Evolutionary conservation across 495 filamentous ascomycete genomes (phyloP).

Genomic region (Aspergillus indologenus): DNA sequence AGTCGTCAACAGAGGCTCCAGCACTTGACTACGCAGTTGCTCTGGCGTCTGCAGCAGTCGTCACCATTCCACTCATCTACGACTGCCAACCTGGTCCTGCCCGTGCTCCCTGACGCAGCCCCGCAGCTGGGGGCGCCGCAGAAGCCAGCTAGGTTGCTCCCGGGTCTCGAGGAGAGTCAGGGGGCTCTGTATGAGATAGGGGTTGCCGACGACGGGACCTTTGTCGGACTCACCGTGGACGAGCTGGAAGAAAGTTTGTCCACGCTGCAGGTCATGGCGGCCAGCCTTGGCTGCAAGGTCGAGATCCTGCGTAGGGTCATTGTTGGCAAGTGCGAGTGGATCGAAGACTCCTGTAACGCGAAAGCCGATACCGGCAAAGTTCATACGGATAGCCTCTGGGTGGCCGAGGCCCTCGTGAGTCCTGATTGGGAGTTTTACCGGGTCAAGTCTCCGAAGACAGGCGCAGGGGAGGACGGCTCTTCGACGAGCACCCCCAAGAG

Average conservation of each 20-base stretch:
- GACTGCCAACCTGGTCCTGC: slow-evolving; percentile 66
- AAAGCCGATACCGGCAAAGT: slow-evolving; percentile 25
- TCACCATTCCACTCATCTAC: slow-evolving; percentile 82
- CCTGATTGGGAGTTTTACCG: slow-evolving; percentile 53
- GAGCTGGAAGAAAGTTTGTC: slow-evolving; percentile 87
- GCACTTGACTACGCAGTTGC: slow-evolving; percentile 87
- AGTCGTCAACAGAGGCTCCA: slow-evolving; percentile 80
- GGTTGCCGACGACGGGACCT: slow-evolving; percentile 88
- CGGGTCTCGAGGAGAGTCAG: slow-evolving; percentile 86
- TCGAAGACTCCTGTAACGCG: slow-evolving; percentile 35
- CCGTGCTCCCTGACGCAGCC: slow-evolving; percentile 64
- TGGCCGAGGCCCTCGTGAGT: slow-evolving; percentile 79
- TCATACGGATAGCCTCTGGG: slow-evolving; percentile 66
- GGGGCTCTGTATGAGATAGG: slow-evolving; percentile 97
- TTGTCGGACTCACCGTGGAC: slow-evolving; percentile 85
- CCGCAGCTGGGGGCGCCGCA: slow-evolving; percentile 50
- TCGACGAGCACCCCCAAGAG: background rate
- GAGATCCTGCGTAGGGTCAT: slow-evolving; percentile 77
- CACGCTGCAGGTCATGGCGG: slow-evolving; percentile 83
- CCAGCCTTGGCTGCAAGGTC: slow-evolving; percentile 85
- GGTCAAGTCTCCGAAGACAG: slow-evolving; percentile 7
- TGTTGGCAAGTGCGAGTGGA: slow-evolving; percentile 85
- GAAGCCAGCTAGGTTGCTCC: slow-evolving; percentile 62
- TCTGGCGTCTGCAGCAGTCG: slow-evolving; percentile 94
- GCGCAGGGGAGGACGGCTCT: background rate